Evolutionary conservation across 495 filamentous ascomycete species (phyloP), one percentile per base, ranked within the genome.

Genomic region (Glonium stellatum): DNA sequence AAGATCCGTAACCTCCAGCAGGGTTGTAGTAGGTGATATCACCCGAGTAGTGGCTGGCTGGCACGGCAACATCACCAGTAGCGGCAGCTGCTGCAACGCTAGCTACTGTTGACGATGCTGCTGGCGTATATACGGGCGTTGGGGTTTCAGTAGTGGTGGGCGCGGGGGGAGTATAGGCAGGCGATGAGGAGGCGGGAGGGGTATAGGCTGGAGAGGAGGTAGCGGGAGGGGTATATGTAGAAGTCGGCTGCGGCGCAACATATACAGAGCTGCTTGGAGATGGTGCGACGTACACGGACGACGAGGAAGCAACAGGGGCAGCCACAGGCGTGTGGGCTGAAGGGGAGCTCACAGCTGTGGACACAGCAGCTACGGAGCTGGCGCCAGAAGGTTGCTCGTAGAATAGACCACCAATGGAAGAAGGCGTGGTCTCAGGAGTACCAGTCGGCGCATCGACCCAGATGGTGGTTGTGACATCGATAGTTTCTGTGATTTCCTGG

Each of bases 1-100:
- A 80, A 39, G 78, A 69, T 19, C 78, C 78, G 5, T 75, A 11
- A 22, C 76, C 75, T 23, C 48, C 48, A 4, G 48, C 48, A 36
- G 64, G 21, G 8, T 54, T 49, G 61, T 78, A 80, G 57, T 67
- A 77, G 42, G 78, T 80, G 19, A 75, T 70, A 35, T 70, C 50
- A 47, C 77, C 78, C 1, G 65, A 59, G 44, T 66, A 62, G 10
- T 15, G 55, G 13, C n/a, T 34, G 23, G 66, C 54, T 39, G 58
- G 44, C 36, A 66, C 53, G 12, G 22, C 19, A 42, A 48, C 56
- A 19, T 37, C 23, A 5, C n/a, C 41, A 10, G 34, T 35, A 21
- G 34, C 19, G 15, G 61, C n/a, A 25, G 59, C 47, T 23, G 54
- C 35, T 12, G 21, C 47, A 25, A 49, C 18, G 15, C 36, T 39